Evolutionary conservation across 106 monocot genomes (phyloP), one percentile per base, ranked within the genome.

Genomic region (Dioscorea alata): DNA sequence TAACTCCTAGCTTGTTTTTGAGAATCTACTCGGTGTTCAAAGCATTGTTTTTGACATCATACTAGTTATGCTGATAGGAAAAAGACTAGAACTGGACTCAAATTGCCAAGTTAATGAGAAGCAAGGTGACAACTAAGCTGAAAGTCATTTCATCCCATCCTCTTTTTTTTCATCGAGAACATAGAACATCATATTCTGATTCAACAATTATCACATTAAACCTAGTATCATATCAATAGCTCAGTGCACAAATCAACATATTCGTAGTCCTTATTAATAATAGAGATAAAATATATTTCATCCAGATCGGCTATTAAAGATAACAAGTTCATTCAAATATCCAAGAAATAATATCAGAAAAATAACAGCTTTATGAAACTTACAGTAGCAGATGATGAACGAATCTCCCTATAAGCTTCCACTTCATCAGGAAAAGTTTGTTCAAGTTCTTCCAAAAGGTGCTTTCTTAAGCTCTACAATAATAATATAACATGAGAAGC

Each of bases 351-450:
- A 19, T 9, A 64, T 48, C 0, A 64, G 19, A n/a, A 42, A n/a
- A n/a, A n/a, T n/a, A n/a, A n/a, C n/a, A n/a, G n/a, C n/a, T n/a
- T n/a, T n/a, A 21, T 49, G 23, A 64, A 72, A 88, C 89, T 87
- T 85, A 94, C 94, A 78, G 90, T 86, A 68, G 84, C 93, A 66
- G 93, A 84, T 33, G 76, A 34, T 16, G 86, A 71, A 52, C 94
- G 87, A 74, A 87, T 87, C 51, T 90, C 90, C 64, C 94, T 78
- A 49, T 87, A 94, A 50, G 70, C 60, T 74, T 90, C 94, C 23
- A 90, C 85, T 59, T 90, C 94, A 68, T 87, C 94, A 50, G 94
- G 94, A 77, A 94, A 94, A 57, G 87, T 49, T 73, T 90, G 87
- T 33, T 94, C 94, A 54, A 94, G 80, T 23, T 94, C 90, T 68